A percentile compares a stretch with the other conserved stretches of the same genome.
Evolutionary conservation across 2,329 filamentous ascomycete genomes (phyloP).

Genomic region (Trichoderma sp.): DNA sequence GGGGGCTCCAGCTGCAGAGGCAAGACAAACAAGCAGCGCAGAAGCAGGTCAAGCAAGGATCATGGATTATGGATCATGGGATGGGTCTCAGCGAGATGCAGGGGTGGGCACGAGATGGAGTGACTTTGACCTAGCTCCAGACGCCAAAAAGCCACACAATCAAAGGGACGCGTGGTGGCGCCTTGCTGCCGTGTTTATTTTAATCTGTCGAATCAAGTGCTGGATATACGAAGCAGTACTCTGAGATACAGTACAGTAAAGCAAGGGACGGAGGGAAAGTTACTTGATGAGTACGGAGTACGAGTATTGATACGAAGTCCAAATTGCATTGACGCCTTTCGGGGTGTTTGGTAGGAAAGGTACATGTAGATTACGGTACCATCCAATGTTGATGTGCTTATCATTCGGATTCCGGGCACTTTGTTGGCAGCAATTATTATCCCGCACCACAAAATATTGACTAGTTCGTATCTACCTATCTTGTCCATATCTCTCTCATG

Average conservation of each 20-base stretch:
- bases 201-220: slow-evolving; percentile 13
- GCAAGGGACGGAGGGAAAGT: not conserved
- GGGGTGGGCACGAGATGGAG: slow-evolving; percentile 11
- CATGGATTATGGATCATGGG: not conserved
- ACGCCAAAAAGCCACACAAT: slow-evolving; percentile 16
- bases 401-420: not conserved
- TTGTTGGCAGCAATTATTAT: not conserved
- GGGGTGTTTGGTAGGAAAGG: not conserved
- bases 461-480: not conserved
- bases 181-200: slow-evolving; percentile 21
- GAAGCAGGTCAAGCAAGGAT: not conserved
- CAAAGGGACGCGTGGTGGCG: slow-evolving; percentile 10
- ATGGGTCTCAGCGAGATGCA: slow-evolving; percentile 11
- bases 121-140: not conserved
- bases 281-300: not conserved
- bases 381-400: not conserved
- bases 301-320: not conserved
- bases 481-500: not conserved
- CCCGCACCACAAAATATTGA: not conserved
- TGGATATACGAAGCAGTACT: not conserved
- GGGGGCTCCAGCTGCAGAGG: slow-evolving; percentile 8
- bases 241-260: not conserved
- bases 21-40: slow-evolving; percentile 5
- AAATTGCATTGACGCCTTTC: not conserved
- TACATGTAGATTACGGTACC: not conserved